Base-by-base conservation (phyloP, 225 moss, liverwort and hornwort genomes). In the Pseudisothecium myosuroides region DNA sequence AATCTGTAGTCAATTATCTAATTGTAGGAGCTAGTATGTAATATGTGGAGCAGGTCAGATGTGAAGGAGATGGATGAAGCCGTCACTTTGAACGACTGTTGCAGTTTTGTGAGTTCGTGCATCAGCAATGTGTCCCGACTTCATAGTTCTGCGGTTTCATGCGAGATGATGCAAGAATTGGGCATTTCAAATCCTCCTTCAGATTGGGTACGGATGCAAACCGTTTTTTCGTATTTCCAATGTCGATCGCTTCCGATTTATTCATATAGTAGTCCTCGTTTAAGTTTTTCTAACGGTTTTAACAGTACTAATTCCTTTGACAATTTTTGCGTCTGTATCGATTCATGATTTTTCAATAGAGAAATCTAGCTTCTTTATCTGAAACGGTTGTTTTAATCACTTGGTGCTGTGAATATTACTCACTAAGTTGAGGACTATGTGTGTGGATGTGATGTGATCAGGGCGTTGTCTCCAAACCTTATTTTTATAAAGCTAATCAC, bases 381-480 rank as follows among this genome's bases (percentile, higher is more conserved):
- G n/a, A 79, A 43, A 28, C 36, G 21, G 10, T 68, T 36, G 5
- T 9, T 80, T 32, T 52, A 52, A 52, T 52, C 13, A 61, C 71
- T 49, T 27, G 10, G n/a, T 80, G 58, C 28, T 58, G 39, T 81
- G 34, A 63, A 55, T 66, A 52, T 52, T 17, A 50, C 66, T 78
- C 43, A 69, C 31, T 36, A 61, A 73, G 50, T 22, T 68, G 52
- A 65, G 27, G 62, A 10, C 22, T 62, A 11, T 64, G 69, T 80
- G 50, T 69, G 64, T 92, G 80, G 31, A 43, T 66, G 54, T 52
- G 82, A 61, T 86, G 83, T 89, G 88, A 83, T 87, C 96, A 98
- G 98, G 92, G 92, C 79, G 91, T 90, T 11, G 89, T 98, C 52
- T 92, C 95, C 58, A 94, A 94, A 86, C 86, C 98, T 2, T 94